A percentile compares a stretch with the other conserved stretches of the same genome.
Conservation (phyloP, 305 asterid species). For the Fraxinus velutina region DNA sequence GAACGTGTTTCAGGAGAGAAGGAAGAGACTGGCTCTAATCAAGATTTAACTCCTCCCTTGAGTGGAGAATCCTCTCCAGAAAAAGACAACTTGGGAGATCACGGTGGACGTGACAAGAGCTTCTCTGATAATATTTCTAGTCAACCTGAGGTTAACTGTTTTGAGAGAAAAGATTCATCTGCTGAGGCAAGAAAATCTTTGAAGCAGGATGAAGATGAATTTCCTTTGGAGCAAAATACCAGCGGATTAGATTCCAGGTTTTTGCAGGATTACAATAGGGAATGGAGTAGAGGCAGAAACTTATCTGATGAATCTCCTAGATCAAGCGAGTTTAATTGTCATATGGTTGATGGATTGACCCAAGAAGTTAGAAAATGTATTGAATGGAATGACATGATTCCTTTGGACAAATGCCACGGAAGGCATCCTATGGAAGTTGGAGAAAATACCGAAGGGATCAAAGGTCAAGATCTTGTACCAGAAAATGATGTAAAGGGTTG, state of each 20-base stretch:
- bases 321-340: constrained; percentile 29
- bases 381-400: neutral
- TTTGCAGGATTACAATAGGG: constrained; percentile 14
- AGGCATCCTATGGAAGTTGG: constrained; percentile 10
- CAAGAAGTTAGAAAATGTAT: neutral
- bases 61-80: constrained; percentile 22
- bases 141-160: constrained; percentile 35
- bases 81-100: constrained; percentile 20
- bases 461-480: neutral
- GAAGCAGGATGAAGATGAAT: neutral
- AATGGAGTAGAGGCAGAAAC: constrained; percentile 22
- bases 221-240: constrained; percentile 10
- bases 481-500: constrained; percentile 26
- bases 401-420: constrained; percentile 9
- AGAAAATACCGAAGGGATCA: neutral
- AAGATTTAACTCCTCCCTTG: constrained; percentile 24
- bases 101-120: constrained; percentile 29
- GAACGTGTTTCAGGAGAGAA: constrained; percentile 27
- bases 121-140: constrained; percentile 39
- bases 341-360: constrained; percentile 7
- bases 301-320: constrained; percentile 30
- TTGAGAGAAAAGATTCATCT: constrained; percentile 30
- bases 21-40: constrained; percentile 34
- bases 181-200: constrained; percentile 21
- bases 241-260: neutral